Percentiles rank a stretch among this genome's conserved stretches.
phyloP scores from a whole-genome alignment of 2,329 filamentous ascomycete genomes.

The Pseudogymnoascus pannorum region DNA sequence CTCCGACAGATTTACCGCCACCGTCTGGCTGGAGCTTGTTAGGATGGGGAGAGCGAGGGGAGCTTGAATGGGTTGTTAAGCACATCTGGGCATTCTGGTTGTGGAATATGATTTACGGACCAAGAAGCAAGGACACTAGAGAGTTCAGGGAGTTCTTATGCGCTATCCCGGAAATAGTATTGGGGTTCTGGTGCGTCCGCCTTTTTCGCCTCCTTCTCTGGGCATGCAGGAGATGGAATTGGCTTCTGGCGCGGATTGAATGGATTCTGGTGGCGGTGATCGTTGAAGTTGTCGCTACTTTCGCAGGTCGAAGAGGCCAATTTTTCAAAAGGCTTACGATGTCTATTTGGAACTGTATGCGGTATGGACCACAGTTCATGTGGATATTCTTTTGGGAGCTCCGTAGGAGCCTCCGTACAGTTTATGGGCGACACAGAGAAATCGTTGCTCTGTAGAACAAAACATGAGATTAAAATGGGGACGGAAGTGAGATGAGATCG shows the following conservation, averaged over 20 bases:
- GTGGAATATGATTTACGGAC: slow-evolving; percentile 3
- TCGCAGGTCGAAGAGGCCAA: neutral
- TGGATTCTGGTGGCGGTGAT: neutral
- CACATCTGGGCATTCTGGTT: neutral
- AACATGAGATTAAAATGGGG: neutral
- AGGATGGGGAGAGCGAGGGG: neutral
- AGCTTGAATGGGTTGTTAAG: neutral
- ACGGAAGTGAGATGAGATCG: neutral
- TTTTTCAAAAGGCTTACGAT: neutral
- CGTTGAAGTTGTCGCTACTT: neutral
- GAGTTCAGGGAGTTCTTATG: neutral
- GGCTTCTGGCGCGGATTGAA: neutral
- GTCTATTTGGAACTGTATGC: neutral
- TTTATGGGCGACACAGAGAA: neutral
- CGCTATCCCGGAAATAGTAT: neutral
- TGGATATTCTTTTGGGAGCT: slow-evolving; percentile 1
- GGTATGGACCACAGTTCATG: neutral
- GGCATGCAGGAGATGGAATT: neutral
- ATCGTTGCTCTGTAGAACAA: neutral
- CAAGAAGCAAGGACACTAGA: neutral
- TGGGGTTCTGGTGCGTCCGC: neutral
- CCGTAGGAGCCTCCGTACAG: neutral
- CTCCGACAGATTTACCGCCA: neutral
- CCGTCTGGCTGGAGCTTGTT: neutral
- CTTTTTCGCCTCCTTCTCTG: neutral